Base-by-base conservation (phyloP, 352 stramenopile genomes). In the Phytopythium cucurbitacearum region DNA sequence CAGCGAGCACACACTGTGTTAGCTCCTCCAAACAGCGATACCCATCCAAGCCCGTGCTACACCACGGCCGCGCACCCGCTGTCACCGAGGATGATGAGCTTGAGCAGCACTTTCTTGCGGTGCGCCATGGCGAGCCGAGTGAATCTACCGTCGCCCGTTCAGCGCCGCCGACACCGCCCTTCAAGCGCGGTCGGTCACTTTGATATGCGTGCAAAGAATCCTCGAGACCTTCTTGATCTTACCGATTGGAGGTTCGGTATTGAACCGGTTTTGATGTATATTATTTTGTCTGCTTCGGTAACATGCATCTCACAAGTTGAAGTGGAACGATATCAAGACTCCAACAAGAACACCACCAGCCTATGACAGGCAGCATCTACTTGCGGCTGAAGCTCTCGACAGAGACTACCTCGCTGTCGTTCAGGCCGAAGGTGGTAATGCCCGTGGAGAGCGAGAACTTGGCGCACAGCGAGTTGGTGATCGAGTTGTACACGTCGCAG, bases 41-140 rank as follows among this genome's bases (percentile, higher is more conserved):
- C 21, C 1, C 21, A 28, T 28, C 21, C 21, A 28, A 28, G 21
- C 21, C 21, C 21, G 21, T 32, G 40, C 7, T 37, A 10, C 12
- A 15, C 3, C 5, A n/a, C 44, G 32, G 5, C 7, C 11, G 76
- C 88, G 73, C 59, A 98, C 93, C 96, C 96, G 49, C 91, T 98
- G 83, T 99, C 96, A 37, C 97, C 97, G 35, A 99, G 81, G 64
- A 99, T 98, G 64, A 99, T 98, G 48, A 99, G 76, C 77, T 99
- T 99, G 36, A 99, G 69, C 46, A 98, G 77, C 44, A 98, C 89
- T 81, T 98, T 99, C 80, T 98, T 98, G 55, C 89, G 81, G 59
- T 94, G 84, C 51, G 84, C 78, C 84, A 94, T 94, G 44, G 37
- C 28, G 44, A 28, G 7, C 40, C 21, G 21, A 28, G 21, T 28